phyloP scores from a whole-genome alignment of 805 yeast genomes.

The Metschnikowia vanudenii region DNA sequence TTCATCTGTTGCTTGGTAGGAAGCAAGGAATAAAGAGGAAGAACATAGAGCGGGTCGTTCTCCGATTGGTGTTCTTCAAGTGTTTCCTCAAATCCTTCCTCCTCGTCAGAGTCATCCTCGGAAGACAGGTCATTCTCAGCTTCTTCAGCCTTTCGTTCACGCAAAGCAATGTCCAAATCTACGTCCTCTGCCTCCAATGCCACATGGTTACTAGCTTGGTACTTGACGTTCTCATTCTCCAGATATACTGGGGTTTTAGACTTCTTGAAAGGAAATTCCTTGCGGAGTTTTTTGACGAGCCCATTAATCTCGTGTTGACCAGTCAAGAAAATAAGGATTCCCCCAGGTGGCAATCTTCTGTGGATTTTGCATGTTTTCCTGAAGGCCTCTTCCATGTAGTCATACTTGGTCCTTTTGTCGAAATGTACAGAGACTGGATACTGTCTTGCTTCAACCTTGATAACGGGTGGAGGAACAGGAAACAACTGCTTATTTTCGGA shows the following conservation, averaged over 20 bases:
- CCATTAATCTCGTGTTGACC: slow-evolving; percentile 90
- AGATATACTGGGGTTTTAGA: slow-evolving; percentile 21
- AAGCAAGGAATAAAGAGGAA: slow-evolving; percentile 87
- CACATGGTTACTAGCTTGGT: slow-evolving; percentile 55
- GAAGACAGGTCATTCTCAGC: slow-evolving; percentile 43
- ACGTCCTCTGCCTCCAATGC: slow-evolving; percentile 86
- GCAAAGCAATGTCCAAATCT: slow-evolving; percentile 58
- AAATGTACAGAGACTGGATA: slow-evolving; percentile 92
- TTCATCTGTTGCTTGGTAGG: slow-evolving; percentile 96
- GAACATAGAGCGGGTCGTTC: slow-evolving; percentile 78
- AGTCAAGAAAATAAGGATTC: slow-evolving; percentile 85
- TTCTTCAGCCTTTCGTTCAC: slow-evolving; percentile 31
- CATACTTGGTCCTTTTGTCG: slow-evolving; percentile 70
- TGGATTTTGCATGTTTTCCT: slow-evolving; percentile 86
- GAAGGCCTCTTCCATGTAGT: slow-evolving; percentile 85
- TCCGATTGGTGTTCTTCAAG: slow-evolving; percentile 69
- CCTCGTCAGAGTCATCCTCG: slow-evolving; percentile 52
- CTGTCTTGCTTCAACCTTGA: slow-evolving; percentile 90
- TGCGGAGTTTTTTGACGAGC: slow-evolving; percentile 66
- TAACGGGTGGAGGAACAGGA: slow-evolving; percentile 73
- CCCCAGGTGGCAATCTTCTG: slow-evolving; percentile 84
- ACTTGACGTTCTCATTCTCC: slow-evolving; percentile 31
- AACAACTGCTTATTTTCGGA: slow-evolving; percentile 77
- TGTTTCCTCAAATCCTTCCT: slow-evolving; percentile 70
- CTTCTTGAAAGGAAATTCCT: slow-evolving; percentile 58